A percentile compares a stretch with the other conserved stretches of the same genome.
Conservation (phyloP, 2,329 filamentous ascomycete genomes). For the Emericellopsis atlantica region DNA sequence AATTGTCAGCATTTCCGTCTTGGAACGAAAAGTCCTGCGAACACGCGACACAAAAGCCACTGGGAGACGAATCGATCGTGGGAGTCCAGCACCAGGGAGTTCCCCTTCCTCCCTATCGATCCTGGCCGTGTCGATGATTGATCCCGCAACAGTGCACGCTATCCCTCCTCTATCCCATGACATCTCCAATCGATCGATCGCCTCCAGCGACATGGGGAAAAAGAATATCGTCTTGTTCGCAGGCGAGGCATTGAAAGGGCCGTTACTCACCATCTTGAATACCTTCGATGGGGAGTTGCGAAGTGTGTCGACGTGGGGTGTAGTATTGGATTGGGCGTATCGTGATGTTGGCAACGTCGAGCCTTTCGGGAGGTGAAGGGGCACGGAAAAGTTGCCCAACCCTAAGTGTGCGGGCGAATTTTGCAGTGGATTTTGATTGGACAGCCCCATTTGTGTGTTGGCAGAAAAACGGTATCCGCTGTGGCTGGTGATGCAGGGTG, state of each 20-base stretch:
- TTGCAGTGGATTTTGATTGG: conserved; percentile 5
- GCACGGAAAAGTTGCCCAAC: conserved; percentile 23
- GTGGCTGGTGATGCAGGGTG: conserved; percentile 9
- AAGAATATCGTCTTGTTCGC: neutral
- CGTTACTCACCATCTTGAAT: conserved; percentile 33
- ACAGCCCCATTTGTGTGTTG: too few species aligned
- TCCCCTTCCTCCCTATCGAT: too few species aligned
- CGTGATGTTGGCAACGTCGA: conserved; percentile 12
- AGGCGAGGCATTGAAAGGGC: neutral
- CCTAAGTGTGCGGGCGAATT: conserved; percentile 11
- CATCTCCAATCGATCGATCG: too few species aligned
- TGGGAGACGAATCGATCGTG: too few species aligned
- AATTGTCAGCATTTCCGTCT: conserved; percentile 13
- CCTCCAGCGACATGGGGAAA: too few species aligned
- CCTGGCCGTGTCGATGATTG: too few species aligned
- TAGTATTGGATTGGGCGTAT: conserved; percentile 10
- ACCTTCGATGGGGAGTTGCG: conserved; percentile 25
- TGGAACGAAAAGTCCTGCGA: too few species aligned
- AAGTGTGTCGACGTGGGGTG: conserved; percentile 20
- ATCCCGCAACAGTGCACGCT: too few species aligned
- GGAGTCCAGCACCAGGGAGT: too few species aligned
- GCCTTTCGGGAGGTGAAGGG: conserved; percentile 20
- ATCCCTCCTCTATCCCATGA: too few species aligned
- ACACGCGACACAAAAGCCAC: too few species aligned
- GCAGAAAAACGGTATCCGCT: too few species aligned